phyloP scores from a whole-genome alignment of 108 stramenopile genomes.

The Parietichytrium sp. region DNA sequence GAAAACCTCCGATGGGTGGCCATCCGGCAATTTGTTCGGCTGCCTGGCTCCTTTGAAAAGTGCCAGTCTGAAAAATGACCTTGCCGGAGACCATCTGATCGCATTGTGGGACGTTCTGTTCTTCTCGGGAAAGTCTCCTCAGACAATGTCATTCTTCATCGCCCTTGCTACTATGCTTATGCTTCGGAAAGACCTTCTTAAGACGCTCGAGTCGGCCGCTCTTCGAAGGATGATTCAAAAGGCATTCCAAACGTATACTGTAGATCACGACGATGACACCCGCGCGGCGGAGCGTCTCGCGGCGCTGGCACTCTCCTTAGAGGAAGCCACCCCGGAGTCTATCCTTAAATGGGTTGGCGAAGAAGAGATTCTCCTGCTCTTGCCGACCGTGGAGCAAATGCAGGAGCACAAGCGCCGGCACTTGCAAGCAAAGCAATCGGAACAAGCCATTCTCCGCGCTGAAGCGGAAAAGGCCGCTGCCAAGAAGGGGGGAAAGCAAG shows the following conservation, averaged over 20 bases:
- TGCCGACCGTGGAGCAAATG: neutral
- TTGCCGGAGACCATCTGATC: neutral
- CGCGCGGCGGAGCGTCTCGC: neutral
- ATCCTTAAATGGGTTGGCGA: neutral
- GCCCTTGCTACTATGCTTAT: neutral
- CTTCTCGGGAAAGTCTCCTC: neutral
- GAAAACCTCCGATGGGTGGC: neutral
- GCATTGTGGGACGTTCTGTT: neutral
- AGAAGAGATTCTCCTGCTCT: slow-evolving; percentile 4
- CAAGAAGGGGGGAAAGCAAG: neutral
- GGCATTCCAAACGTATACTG: slow-evolving; percentile 1
- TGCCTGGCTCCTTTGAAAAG: neutral
- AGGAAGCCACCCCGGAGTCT: neutral
- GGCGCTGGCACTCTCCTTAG: neutral
- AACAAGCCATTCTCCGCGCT: neutral
- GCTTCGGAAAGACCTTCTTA: neutral
- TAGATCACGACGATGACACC: neutral
- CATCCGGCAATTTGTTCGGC: neutral
- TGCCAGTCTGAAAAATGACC: neutral
- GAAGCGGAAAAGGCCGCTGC: neutral
- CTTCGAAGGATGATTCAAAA: neutral
- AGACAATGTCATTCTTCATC: neutral
- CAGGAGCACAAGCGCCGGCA: neutral
- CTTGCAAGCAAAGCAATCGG: neutral
- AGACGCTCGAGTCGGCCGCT: neutral